Evolutionary conservation across 2,329 filamentous ascomycete species (phyloP).

Genomic region (Pochonia chlamydosporia): DNA sequence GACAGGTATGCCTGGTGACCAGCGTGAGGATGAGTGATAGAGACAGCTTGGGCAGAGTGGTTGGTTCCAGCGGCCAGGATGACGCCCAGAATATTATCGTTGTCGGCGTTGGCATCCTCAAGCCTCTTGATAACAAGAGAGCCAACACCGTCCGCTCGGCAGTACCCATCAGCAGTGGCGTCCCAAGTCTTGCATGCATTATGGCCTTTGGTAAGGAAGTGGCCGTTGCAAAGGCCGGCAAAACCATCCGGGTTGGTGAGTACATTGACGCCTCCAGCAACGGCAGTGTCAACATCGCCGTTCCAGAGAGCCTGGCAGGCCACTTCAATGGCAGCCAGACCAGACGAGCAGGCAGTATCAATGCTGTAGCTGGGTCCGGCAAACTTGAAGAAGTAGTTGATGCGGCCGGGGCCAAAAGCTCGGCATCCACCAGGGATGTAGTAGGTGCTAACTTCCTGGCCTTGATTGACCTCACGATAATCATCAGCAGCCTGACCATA

Average conservation of each 20-base stretch:
- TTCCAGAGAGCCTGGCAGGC: slow-evolving; percentile 63
- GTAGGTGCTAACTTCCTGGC: slow-evolving; percentile 61
- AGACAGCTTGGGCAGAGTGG: slow-evolving; percentile 73
- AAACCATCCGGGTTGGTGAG: slow-evolving; percentile 78
- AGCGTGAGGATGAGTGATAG: slow-evolving; percentile 78
- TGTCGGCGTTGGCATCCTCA: slow-evolving; percentile 69
- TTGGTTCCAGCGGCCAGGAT: slow-evolving; percentile 73
- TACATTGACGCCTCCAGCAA: slow-evolving; percentile 72
- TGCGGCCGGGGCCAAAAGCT: slow-evolving; percentile 31
- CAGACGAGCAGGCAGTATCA: slow-evolving; percentile 76
- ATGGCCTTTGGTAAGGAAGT: too few relatives aligned
- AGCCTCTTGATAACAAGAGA: slow-evolving; percentile 73
- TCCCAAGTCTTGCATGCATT: slow-evolving; percentile 78
- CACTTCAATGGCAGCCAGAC: slow-evolving; percentile 64
- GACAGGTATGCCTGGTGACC: slow-evolving; percentile 68
- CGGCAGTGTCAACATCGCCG: slow-evolving; percentile 73
- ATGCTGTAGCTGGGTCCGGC: slow-evolving; percentile 65
- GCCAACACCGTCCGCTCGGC: slow-evolving; percentile 69
- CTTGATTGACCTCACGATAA: slow-evolving; percentile 69
- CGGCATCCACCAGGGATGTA: slow-evolving; percentile 31
- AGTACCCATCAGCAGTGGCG: slow-evolving; percentile 75
- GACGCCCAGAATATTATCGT: slow-evolving; percentile 70
- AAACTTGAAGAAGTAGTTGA: slow-evolving; percentile 77
- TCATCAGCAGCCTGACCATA: slow-evolving; percentile 73
- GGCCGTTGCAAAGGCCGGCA: too few relatives aligned